A percentile compares a stretch with the other conserved stretches of the same genome.
phyloP scores from a whole-genome alignment of 2,329 filamentous ascomycete genomes.

The Fusarium euwallaceae region DNA sequence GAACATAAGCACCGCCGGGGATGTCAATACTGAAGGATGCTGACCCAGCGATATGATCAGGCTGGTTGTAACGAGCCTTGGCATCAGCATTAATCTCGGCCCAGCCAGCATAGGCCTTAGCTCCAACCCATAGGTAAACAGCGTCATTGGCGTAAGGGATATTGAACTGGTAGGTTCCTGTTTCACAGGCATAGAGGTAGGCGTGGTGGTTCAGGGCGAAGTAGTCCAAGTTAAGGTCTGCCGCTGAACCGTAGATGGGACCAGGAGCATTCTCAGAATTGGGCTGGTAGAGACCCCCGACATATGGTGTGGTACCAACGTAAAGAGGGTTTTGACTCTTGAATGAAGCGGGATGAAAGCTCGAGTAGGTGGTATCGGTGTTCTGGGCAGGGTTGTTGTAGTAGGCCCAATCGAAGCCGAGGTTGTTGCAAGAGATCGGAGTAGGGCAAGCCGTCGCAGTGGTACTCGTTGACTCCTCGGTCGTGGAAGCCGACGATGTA shows the following conservation, averaged over 20 bases:
- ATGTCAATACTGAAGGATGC: neutral
- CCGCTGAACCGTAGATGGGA: neutral
- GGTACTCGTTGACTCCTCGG: neutral
- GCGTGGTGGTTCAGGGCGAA: neutral
- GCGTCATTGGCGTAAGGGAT: constrained; percentile 2
- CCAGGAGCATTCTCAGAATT: neutral
- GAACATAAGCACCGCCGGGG: neutral
- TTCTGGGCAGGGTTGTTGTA: constrained; percentile 4
- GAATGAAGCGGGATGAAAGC: neutral
- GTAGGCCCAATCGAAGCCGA: constrained; percentile 9
- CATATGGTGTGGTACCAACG: neutral
- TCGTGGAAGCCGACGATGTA: neutral
- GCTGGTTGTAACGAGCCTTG: neutral
- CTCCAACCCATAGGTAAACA: neutral
- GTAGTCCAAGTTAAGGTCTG: neutral
- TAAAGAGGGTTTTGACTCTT: neutral
- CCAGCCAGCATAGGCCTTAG: neutral
- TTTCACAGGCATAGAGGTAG: neutral
- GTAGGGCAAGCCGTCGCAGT: neutral
- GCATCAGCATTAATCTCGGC: neutral
- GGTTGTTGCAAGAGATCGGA: neutral
- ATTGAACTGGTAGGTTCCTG: neutral
- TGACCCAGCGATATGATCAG: neutral
- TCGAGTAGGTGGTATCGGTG: constrained; percentile 3
- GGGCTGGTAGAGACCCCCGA: neutral